Conservation (phyloP, 2,329 filamentous ascomycete genomes). For the Colletotrichum nymphaeae region DNA sequence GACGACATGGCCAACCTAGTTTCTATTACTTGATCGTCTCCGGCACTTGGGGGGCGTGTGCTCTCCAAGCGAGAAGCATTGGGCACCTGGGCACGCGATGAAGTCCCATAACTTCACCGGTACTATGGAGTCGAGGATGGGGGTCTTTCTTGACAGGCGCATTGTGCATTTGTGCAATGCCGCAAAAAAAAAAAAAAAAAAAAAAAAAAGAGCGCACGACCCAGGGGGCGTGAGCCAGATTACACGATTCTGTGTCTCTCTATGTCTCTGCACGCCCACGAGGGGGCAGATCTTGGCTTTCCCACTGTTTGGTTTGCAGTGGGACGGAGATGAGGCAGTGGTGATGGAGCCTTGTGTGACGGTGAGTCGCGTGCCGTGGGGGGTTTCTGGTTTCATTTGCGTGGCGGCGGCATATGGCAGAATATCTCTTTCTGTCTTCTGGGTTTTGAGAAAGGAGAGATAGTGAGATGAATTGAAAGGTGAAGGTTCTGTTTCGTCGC, state of each 20-base stretch:
- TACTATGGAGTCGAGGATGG: not conserved
- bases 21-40: not conserved
- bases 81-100: too few species aligned
- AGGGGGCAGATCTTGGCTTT: not conserved
- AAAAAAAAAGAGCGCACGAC: not conserved
- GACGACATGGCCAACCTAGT: not conserved
- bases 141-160: not conserved
- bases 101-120: not conserved
- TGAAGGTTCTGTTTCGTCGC: too few species aligned
- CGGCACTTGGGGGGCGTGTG: not conserved
- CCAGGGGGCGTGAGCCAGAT: not conserved
- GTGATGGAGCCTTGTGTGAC: not conserved
- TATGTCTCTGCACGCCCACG: not conserved
- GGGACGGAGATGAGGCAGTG: not conserved
- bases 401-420: not conserved
- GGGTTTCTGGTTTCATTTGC: not conserved
- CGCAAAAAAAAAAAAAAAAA: too few species aligned
- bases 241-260: not conserved
- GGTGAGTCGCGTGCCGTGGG: not conserved
- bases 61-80: not conserved
- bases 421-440: not conserved
- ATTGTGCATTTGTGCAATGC: not conserved
- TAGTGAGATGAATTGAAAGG: not conserved
- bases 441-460: not conserved
- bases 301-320: not conserved